phyloP scores from a whole-genome alignment of 305 asterid genomes.

The Euphrasia arctica region DNA sequence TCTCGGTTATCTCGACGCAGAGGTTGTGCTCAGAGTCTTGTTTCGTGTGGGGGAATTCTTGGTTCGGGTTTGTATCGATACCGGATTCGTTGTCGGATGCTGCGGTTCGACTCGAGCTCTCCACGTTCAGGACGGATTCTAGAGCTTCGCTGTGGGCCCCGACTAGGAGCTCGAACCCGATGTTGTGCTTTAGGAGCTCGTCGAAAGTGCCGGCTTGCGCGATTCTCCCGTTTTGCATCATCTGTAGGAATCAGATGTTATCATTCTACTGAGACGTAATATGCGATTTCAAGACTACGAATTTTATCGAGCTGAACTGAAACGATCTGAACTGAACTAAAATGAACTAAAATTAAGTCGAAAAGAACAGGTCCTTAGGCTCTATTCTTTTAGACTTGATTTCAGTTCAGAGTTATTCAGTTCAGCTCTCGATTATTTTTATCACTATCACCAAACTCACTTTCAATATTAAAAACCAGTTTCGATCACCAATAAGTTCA shows the following conservation, averaged over 20 bases:
- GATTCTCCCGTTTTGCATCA: conserved; percentile 88
- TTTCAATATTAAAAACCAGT: too few relatives aligned
- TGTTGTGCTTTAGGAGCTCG: conserved; percentile 76
- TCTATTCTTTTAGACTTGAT: too few relatives aligned
- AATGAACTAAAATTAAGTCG: too few relatives aligned
- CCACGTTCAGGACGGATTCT: conserved; percentile 65
- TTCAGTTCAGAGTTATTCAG: too few relatives aligned
- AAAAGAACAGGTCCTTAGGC: too few relatives aligned
- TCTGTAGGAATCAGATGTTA: conserved; percentile 39
- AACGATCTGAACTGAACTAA: too few relatives aligned
- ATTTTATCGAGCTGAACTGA: too few relatives aligned
- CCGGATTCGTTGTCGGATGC: conserved; percentile 45
- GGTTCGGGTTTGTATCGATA: conserved; percentile 38
- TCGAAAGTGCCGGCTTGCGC: conserved; percentile 87
- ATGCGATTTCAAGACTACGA: conserved; percentile 12
- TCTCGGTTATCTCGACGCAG: conserved; percentile 62
- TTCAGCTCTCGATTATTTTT: too few relatives aligned
- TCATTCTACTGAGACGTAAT: background rate
- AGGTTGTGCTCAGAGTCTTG: conserved; percentile 89
- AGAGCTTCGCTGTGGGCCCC: conserved; percentile 96
- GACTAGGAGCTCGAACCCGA: conserved; percentile 90
- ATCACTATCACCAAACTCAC: too few relatives aligned
- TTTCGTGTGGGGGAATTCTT: conserved; percentile 64
- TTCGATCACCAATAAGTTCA: too few relatives aligned
- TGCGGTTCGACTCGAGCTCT: conserved; percentile 54